These are phyloP conservation scores for Penicillium crystallinum DNA, from an alignment of 495 filamentous ascomycete genomes.

Conservation along the genomic window DNA sequence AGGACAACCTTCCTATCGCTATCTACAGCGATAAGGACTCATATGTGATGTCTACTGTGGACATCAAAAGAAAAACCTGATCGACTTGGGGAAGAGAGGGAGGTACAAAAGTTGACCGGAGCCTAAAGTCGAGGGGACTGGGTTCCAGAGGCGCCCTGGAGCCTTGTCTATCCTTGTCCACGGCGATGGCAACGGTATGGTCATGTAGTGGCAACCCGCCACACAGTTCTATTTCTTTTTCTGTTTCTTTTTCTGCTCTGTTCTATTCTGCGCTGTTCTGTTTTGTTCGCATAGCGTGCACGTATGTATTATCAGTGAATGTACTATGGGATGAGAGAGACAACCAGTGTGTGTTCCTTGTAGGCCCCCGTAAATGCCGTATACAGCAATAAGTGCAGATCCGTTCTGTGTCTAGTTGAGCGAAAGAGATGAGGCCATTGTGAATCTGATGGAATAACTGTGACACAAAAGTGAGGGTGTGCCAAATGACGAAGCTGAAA, in stretches of 20 bases:
- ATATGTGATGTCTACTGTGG: background rate
- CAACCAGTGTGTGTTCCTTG: background rate
- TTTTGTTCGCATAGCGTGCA: background rate
- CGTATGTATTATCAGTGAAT: background rate
- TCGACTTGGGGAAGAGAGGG: background rate
- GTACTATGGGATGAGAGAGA: background rate
- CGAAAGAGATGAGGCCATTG: too few relatives aligned
- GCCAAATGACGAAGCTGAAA: too few relatives aligned
- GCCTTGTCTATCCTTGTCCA: background rate
- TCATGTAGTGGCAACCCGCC: background rate
- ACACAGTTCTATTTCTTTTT: background rate
- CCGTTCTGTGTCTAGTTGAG: too few relatives aligned
- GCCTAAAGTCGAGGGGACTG: background rate
- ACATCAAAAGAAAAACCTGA: background rate
- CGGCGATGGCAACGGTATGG: background rate
- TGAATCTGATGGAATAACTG: too few relatives aligned
- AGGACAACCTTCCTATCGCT: background rate
- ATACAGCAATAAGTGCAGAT: background rate
- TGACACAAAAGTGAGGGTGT: too few relatives aligned
- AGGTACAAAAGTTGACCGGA: background rate
- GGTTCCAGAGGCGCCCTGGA: background rate
- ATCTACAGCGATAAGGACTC: background rate
- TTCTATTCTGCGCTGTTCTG: background rate
- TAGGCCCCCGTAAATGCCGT: background rate
- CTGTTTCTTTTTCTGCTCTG: background rate